Evolutionary conservation across 2,329 filamentous ascomycete genomes (phyloP).

Genomic region (Colletotrichum falcatum): DNA sequence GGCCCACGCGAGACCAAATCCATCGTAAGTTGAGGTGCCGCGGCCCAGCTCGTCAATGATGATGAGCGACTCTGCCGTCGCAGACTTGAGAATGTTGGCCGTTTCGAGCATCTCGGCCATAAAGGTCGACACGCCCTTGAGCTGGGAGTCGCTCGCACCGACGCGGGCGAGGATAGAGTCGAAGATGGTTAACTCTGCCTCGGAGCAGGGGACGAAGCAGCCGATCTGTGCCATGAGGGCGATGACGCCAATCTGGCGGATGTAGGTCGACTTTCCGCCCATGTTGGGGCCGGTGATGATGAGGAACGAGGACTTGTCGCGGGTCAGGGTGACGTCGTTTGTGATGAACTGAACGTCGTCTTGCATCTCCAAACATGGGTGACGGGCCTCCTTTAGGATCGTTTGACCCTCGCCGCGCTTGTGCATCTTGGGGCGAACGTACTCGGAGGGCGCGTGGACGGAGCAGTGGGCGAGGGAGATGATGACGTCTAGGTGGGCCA

Average conservation of each 20-base stretch:
- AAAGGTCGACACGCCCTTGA: slow-evolving; percentile 98
- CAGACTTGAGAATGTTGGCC: slow-evolving; percentile 97
- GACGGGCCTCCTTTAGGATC: slow-evolving; percentile 89
- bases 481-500: slow-evolving; percentile 95
- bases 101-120: slow-evolving; percentile 99
- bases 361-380: slow-evolving; percentile 98
- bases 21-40: slow-evolving; percentile 97
- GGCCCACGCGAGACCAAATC: slow-evolving; percentile 98
- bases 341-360: slow-evolving; percentile 99
- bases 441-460: slow-evolving; percentile 91
- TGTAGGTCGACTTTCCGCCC: slow-evolving; percentile 99
- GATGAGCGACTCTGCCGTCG: slow-evolving; percentile 93
- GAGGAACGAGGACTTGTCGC: slow-evolving; percentile 86
- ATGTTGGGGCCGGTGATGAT: slow-evolving; percentile 99
- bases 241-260: slow-evolving; percentile 96
- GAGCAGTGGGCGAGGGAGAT: slow-evolving; percentile 93
- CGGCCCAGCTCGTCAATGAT: slow-evolving; percentile 98
- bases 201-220: slow-evolving; percentile 92
- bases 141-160: slow-evolving; percentile 93
- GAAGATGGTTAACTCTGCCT: slow-evolving; percentile 94
- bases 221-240: slow-evolving; percentile 97
- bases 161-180: slow-evolving; percentile 97
- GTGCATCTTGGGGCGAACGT: slow-evolving; percentile 92
- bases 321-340: slow-evolving; percentile 88
- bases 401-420: slow-evolving; percentile 89